A percentile compares a stretch with the other conserved stretches of the same genome.
Evolutionary conservation across 2,329 filamentous ascomycete genomes (phyloP).

Genomic region (Fusarium multiceps): DNA sequence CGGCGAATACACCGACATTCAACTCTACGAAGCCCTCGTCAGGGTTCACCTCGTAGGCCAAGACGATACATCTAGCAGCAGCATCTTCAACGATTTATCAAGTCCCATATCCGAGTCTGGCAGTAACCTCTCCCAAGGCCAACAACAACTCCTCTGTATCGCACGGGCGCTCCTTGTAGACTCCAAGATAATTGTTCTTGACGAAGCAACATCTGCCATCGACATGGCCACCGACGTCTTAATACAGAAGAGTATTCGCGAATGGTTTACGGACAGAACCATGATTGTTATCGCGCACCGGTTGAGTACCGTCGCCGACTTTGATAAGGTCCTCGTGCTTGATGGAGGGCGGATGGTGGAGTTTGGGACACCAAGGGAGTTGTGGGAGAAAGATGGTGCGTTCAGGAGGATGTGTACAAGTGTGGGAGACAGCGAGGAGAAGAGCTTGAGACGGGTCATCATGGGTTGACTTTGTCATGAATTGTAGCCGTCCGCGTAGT

Average conservation of each 20-base stretch:
- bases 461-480: conserved; percentile 7
- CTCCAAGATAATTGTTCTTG: conserved; percentile 80
- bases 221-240: conserved; percentile 78
- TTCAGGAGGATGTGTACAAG: conserved; percentile 71
- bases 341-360: conserved; percentile 74
- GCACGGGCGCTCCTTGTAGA: conserved; percentile 76
- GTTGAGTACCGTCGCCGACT: conserved; percentile 78
- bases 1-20: neutral
- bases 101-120: conserved; percentile 76
- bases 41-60: neutral
- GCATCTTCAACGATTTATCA: conserved; percentile 54
- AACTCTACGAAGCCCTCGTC: neutral
- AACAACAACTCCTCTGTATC: conserved; percentile 79
- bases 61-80: neutral
- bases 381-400: conserved; percentile 65
- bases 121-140: conserved; percentile 78
- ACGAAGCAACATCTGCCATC: conserved; percentile 81
- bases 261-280: conserved; percentile 75
- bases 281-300: conserved; percentile 80
- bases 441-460: conserved; percentile 60
- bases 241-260: conserved; percentile 77
- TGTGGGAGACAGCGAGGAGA: conserved; percentile 62
- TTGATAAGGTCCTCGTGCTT: conserved; percentile 77
- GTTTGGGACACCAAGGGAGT: conserved; percentile 70
- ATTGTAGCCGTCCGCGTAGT: neutral